Evolutionary conservation across 257 asterid genomes (phyloP), one percentile per base, ranked within the genome.

Genomic region (Plantago major): DNA sequence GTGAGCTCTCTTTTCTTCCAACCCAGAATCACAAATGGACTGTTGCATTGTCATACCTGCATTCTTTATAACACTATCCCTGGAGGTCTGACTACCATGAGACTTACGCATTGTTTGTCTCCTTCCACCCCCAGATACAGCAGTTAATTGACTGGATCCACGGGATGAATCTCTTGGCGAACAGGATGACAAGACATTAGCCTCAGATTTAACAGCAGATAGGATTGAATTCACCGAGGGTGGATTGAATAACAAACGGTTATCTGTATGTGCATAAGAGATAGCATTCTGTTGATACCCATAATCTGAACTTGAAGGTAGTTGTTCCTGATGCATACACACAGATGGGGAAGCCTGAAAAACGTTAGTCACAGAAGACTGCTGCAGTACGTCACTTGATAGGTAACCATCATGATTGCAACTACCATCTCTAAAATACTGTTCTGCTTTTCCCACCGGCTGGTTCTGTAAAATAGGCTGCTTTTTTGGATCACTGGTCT

Each of bases 191-290:
- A 79, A 62, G 65, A 73, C 76, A 42, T 67, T 68, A 56, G 66
- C 76, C 74, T 83, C 87, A 16, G 79, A 67, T 73, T 78, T 90
- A 59, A 83, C 66, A 59, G 67, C 63, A 72, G 85, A 73, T 11
- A 68, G 46, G 47, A 75, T 62, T 12, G 74, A 76, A 64, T 75
- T 78, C 30, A 65, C 71, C 13, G 84, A 64, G 47, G 65, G 72
- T 47, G 50, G 74, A 64, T 69, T 82, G 59, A 84, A 82, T 45
- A 75, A 69, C 64, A 55, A 74, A 68, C 78, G 70, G 58, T 59
- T 76, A 56, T 80, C 86, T 22, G 87, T 67, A 55, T 70, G 78
- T 71, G 54, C 51, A 60, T 63, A 74, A 38, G 85, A 67, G 67
- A 66, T 58, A 46, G 67, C 70, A 60, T 70, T 75, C 58, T 57